Percentiles rank a stretch among this genome's conserved stretches.
Evolutionary conservation across 495 filamentous ascomycete genomes (phyloP).

Genomic region (Hyaloscypha bicolor): DNA sequence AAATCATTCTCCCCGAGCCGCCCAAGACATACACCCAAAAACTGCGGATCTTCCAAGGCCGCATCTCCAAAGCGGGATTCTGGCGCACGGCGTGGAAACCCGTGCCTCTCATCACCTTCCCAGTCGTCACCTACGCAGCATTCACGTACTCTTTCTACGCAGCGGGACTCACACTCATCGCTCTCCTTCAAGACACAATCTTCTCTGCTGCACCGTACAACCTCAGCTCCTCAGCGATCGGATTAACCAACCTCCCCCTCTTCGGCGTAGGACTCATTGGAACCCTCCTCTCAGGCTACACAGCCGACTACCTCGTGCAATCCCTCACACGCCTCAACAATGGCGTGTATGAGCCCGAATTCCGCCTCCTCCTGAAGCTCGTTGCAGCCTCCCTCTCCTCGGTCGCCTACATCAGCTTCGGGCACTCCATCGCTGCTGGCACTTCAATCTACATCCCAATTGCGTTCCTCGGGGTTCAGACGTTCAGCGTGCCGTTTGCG

Average conservation of each 20-base stretch:
- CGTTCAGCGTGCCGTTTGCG: constrained; percentile 54
- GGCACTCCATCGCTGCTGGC: constrained; percentile 36
- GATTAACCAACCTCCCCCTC: constrained; percentile 50
- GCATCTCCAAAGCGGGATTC: constrained; percentile 44
- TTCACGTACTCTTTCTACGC: constrained; percentile 51
- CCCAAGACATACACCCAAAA: constrained; percentile 34
- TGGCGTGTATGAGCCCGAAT: constrained; percentile 56
- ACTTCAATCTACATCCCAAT: constrained; percentile 55
- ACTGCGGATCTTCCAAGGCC: constrained; percentile 35
- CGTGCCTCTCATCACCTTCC: constrained; percentile 53
- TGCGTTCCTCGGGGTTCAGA: constrained; percentile 53
- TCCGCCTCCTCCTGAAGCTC: constrained; percentile 52
- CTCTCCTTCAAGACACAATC: constrained; percentile 51
- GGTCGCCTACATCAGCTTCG: constrained; percentile 46
- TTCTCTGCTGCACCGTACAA: constrained; percentile 55
- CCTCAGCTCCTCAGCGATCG: constrained; percentile 48
- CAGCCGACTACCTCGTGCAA: constrained; percentile 50
- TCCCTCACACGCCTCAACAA: constrained; percentile 49
- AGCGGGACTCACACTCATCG: constrained; percentile 54
- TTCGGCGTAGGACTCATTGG: constrained; percentile 51
- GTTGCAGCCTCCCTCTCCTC: constrained; percentile 45
- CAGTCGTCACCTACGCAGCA: constrained; percentile 53
- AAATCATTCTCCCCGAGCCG: constrained; percentile 19
- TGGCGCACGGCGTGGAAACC: constrained; percentile 53
- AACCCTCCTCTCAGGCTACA: constrained; percentile 47